These are phyloP conservation scores for Erythrophleum fordii DNA, from an alignment of 306 rosid genomes.

Conservation along the genomic window DNA sequence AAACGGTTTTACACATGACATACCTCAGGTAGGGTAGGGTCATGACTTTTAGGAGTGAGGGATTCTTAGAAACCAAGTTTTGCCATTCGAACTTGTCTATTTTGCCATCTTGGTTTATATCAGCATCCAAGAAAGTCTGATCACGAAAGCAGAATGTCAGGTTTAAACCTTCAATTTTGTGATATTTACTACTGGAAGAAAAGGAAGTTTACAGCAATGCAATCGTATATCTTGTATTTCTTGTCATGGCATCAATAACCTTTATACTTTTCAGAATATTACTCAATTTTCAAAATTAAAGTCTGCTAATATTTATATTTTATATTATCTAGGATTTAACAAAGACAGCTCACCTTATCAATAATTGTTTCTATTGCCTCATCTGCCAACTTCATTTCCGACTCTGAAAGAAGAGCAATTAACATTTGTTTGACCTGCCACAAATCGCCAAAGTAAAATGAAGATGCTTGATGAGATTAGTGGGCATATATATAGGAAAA, in stretches of 20 bases:
- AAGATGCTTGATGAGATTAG: background rate
- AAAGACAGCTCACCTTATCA: constrained; percentile 61
- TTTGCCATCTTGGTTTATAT: constrained; percentile 84
- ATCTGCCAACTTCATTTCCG: constrained; percentile 80
- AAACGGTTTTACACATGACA: background rate
- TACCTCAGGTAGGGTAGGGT: constrained; percentile 89
- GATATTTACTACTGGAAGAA: background rate
- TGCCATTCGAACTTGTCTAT: constrained; percentile 83
- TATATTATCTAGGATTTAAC: background rate
- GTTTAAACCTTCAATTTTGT: background rate
- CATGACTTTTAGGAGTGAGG: constrained; percentile 82
- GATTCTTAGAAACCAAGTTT: constrained; percentile 69
- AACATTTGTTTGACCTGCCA: constrained; percentile 90
- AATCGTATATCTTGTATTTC: background rate
- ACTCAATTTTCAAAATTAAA: background rate
- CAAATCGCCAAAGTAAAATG: constrained; percentile 12
- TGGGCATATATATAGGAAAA: background rate
- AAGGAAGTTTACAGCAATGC: background rate
- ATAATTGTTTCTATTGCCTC: constrained; percentile 80
- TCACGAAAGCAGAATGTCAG: constrained; percentile 35
- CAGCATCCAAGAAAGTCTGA: constrained; percentile 91
- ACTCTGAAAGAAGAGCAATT: constrained; percentile 83
- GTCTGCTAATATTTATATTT: background rate
- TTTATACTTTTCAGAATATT: background rate
- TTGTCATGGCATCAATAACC: background rate